Percentiles rank a stretch among this genome's conserved stretches.
phyloP scores from a whole-genome alignment of 305 asterid species.

The Stenogyne calaminthoides region DNA sequence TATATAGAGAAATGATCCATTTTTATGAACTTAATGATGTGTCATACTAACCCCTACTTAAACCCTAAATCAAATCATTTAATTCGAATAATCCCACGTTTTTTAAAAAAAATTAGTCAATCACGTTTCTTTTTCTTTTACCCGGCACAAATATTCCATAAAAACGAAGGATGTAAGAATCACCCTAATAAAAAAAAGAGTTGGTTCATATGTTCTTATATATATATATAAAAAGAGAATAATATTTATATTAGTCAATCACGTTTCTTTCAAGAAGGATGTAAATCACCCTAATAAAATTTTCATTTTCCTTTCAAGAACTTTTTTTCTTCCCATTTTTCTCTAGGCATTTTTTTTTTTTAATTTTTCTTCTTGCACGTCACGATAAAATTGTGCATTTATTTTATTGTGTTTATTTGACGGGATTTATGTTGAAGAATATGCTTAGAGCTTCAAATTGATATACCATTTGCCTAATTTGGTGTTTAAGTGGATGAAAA shows the following conservation, averaged over 20 bases:
- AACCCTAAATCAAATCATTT: too few species aligned
- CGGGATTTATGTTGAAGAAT: not conserved
- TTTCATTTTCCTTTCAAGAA: conserved; percentile 39
- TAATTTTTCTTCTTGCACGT: conserved; percentile 20
- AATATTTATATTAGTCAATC: too few species aligned
- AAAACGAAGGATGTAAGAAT: conserved; percentile 33
- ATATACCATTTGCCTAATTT: too few species aligned
- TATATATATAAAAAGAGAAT: not conserved
- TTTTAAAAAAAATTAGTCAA: too few species aligned
- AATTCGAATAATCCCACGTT: too few species aligned
- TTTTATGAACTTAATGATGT: too few species aligned
- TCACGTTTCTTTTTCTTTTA: conserved; percentile 55
- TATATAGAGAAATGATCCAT: too few species aligned
- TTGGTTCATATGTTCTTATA: too few species aligned
- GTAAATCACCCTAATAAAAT: conserved; percentile 26
- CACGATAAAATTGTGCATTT: not conserved
- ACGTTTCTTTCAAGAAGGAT: conserved; percentile 45
- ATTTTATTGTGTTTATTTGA: not conserved
- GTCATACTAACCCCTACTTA: too few species aligned
- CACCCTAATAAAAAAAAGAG: conserved; percentile 24
- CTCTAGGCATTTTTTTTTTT: conserved; percentile 30
- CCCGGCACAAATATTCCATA: conserved; percentile 36
- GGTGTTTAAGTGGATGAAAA: too few species aligned
- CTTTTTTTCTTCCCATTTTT: conserved; percentile 30
- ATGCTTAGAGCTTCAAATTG: too few species aligned